phyloP scores from a whole-genome alignment of 192 early-diverging fungal genomes.

The Coemansia sp. region DNA sequence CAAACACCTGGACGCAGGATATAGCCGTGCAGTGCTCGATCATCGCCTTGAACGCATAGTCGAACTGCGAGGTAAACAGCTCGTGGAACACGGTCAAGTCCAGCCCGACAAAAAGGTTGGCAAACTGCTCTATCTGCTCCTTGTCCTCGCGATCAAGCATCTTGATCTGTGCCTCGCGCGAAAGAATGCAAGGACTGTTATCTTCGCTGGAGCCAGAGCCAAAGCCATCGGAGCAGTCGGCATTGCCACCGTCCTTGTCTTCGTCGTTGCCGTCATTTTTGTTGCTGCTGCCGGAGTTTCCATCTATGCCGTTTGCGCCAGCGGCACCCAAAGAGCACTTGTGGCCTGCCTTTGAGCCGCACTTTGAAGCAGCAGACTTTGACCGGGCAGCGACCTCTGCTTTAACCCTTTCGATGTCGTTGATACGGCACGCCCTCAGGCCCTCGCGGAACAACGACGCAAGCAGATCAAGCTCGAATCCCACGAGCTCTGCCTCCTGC shows the following conservation, averaged over 20 bases:
- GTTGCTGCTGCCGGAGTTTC: too few species aligned
- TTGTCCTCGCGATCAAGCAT: constrained; percentile 81
- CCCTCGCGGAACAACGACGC: constrained; percentile 47
- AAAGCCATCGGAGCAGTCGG: background rate
- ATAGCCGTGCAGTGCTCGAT: constrained; percentile 72
- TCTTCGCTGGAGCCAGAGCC: constrained; percentile 2
- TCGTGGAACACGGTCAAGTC: constrained; percentile 94
- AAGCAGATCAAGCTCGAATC: constrained; percentile 51
- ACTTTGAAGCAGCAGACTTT: background rate
- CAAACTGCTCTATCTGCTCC: constrained; percentile 88
- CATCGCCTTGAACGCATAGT: constrained; percentile 79
- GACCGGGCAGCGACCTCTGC: constrained; percentile 9
- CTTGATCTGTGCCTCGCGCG: constrained; percentile 55
- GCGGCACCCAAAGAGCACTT: background rate
- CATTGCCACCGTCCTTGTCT: too few species aligned
- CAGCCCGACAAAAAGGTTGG: constrained; percentile 73
- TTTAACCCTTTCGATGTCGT: constrained; percentile 37
- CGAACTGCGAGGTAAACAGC: constrained; percentile 87
- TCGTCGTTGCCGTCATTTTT: too few species aligned
- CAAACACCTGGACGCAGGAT: constrained; percentile 84
- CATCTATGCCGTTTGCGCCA: background rate
- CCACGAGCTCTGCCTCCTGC: constrained; percentile 40
- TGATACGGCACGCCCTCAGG: constrained; percentile 46
- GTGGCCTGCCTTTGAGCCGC: background rate
- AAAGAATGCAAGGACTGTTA: background rate